Evolutionary conservation across 768 basidiomycete species (phyloP).

Genomic region (Candolleomyces eurysporus): DNA sequence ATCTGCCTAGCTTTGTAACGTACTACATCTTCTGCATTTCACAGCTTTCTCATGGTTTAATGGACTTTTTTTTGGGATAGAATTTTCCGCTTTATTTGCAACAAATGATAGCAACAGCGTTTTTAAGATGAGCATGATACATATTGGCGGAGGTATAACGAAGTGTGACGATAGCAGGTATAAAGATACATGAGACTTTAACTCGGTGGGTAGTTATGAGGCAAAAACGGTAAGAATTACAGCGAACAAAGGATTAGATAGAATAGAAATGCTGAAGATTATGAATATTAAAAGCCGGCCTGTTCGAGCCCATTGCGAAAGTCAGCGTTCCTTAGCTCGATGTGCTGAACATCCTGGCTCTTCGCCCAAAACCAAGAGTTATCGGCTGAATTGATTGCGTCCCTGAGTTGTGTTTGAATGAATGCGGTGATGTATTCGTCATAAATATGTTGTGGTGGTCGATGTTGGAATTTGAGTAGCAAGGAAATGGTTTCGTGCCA

Average conservation of each 20-base stretch:
- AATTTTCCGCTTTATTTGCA: neutral
- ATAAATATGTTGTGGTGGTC: conserved; percentile 47
- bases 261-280: neutral
- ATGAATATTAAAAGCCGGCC: conserved; percentile 52
- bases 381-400: conserved; percentile 36
- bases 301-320: conserved; percentile 66
- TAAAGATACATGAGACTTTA: neutral
- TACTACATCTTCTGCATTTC: conserved; percentile 4
- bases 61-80: neutral
- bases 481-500: conserved; percentile 53
- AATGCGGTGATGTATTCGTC: conserved; percentile 45
- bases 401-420: conserved; percentile 44
- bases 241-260: neutral
- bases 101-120: neutral
- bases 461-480: conserved; percentile 57
- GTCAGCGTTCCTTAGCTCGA: conserved; percentile 60
- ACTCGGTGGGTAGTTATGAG: no score
- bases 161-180: neutral
- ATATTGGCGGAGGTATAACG: neutral
- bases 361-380: conserved; percentile 54
- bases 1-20: neutral
- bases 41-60: neutral
- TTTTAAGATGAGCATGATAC: neutral
- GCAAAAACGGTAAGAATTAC: neutral
- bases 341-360: conserved; percentile 59